Conservation (phyloP, 768 basidiomycete genomes). For the Mrakia frigida region DNA sequence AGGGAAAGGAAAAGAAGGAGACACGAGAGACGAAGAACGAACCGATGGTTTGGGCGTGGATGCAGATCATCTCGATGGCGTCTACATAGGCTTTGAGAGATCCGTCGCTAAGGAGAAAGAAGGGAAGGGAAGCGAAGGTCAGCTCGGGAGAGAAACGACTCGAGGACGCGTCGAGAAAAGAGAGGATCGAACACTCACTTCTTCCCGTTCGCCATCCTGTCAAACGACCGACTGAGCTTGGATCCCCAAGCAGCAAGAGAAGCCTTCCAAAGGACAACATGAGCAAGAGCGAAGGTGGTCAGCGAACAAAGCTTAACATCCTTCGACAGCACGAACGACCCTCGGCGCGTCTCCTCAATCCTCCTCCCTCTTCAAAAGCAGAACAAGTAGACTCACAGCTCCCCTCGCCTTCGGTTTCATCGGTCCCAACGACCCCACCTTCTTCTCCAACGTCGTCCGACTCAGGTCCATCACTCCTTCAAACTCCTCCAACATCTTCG, state of each 20-base stretch:
- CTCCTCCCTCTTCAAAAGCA: background rate
- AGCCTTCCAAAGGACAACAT: background rate
- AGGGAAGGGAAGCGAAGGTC: background rate
- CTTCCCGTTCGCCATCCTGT: conserved; percentile 3
- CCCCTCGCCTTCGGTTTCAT: conserved; percentile 17
- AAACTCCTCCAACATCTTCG: conserved; percentile 11
- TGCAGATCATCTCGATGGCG: conserved; percentile 8
- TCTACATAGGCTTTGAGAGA: conserved; percentile 12
- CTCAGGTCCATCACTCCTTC: background rate
- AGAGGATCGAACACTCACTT: background rate
- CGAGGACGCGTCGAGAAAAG: background rate
- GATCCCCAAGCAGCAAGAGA: conserved; percentile 12
- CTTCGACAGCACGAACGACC: background rate
- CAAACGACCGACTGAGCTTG: background rate
- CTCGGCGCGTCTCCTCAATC: too few species aligned
- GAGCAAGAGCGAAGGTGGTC: background rate
- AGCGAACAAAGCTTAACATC: background rate
- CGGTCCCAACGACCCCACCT: conserved; percentile 1
- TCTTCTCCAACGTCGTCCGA: conserved; percentile 16
- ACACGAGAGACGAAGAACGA: background rate
- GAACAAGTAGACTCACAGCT: background rate
- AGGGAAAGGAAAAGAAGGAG: background rate
- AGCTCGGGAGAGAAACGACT: background rate
- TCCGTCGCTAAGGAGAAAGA: background rate
- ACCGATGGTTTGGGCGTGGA: background rate